Base-by-base conservation (phyloP, 192 early-diverging fungal species). In the Geranomyces michiganensis region DNA sequence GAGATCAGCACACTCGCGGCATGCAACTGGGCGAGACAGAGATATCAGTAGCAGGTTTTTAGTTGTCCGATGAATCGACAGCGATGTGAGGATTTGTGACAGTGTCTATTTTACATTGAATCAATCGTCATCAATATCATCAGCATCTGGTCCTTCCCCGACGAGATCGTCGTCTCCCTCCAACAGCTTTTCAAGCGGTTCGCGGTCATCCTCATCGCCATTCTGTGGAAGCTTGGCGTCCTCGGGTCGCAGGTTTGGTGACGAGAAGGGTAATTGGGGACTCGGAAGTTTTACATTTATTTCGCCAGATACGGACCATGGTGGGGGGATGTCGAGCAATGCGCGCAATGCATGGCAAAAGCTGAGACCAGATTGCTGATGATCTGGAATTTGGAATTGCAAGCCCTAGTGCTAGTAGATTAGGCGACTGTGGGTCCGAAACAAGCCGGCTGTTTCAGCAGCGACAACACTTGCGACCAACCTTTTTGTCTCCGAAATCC, bases 401-500 rank as follows among this genome's bases (percentile, higher is more conserved):
- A 69, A 43, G 12, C 83, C 83, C 77, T 84, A 19, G 6, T 26
- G 58, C 19, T 14, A 47, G 46, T 47, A 47, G 10, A 47, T 47
- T 10, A 47, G 46, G 19, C 12, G 46, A 47, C 19, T 47, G 46
- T 47, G 19, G 19, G 12, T 47, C 46, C 12, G 46, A 47, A 47
- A 10, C 46, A 19, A 47, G 46, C 19, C 19, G 19, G 12, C 51
- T 26, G 51, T n/a, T 3, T 26, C 51, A n/a, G 4, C 3, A 30
- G 6, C 19, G 21, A 32, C 8, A 19, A 21, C 30, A 41, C 30
- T 5, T 26, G 6, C 26, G 4, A 6, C 15, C 6, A 69, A 82
- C 81, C 78, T 79, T 81, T 46, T 74, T 70, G 29, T 75, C 77
- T 0, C 84, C 84, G 26, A 82, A 60, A 67, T 83, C 82, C 14